A percentile compares a stretch with the other conserved stretches of the same genome.
Conservation (phyloP, 495 filamentous ascomycete species). For the Penicillium canescens region DNA sequence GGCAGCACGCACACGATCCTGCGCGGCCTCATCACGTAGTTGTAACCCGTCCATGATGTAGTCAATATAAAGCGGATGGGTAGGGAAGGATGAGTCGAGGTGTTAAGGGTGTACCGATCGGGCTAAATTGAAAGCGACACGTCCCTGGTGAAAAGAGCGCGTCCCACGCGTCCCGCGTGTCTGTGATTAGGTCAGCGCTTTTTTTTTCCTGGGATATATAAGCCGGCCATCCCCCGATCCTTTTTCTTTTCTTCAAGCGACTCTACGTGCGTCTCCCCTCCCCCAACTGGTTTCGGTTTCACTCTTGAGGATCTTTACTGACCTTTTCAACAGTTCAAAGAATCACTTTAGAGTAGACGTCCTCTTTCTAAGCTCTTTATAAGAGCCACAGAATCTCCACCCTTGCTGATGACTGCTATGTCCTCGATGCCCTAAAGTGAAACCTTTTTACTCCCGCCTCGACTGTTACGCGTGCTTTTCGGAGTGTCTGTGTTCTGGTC, state of each 20-base stretch:
- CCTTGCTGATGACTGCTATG: constrained; percentile 71
- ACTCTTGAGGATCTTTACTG: constrained; percentile 17
- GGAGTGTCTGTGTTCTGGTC: constrained; percentile 35
- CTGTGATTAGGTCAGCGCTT: neutral
- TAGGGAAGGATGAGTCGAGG: constrained; percentile 16
- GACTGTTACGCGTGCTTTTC: constrained; percentile 37
- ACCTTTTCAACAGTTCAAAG: constrained; percentile 61
- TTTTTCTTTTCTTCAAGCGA: constrained; percentile 53
- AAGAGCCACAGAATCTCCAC: constrained; percentile 74
- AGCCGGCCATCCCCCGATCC: constrained; percentile 14
- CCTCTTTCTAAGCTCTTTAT: constrained; percentile 74
- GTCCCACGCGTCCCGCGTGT: neutral
- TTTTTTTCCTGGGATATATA: constrained; percentile 22
- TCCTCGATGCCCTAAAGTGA: constrained; percentile 74
- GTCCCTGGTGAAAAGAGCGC: neutral
- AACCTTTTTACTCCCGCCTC: constrained; percentile 59
- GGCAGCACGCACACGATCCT: constrained; percentile 77
- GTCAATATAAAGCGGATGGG: constrained; percentile 12
- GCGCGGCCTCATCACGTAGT: constrained; percentile 78
- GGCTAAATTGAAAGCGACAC: constrained; percentile 7
- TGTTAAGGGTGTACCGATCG: constrained; percentile 11
- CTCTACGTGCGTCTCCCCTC: constrained; percentile 59
- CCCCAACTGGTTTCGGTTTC: constrained; percentile 23
- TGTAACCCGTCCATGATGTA: constrained; percentile 67
- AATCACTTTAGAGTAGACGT: constrained; percentile 93